Percentiles rank a stretch among this genome's conserved stretches.
phyloP scores from a whole-genome alignment of 2,329 filamentous ascomycete genomes.

The Fusarium vanettenii region DNA sequence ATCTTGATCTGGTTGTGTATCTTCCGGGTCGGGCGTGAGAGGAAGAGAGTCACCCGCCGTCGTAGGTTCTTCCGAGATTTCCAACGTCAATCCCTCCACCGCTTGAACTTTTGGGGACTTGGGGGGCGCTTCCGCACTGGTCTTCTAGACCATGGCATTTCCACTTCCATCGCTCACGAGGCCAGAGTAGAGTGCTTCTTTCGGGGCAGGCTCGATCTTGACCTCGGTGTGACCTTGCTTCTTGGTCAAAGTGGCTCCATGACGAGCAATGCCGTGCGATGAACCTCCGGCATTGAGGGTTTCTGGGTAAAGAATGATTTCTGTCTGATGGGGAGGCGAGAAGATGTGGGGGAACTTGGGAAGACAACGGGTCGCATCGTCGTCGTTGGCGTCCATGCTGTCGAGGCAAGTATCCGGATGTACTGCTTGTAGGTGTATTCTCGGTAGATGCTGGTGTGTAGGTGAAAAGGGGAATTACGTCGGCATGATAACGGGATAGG shows the following conservation, averaged over 20 bases:
- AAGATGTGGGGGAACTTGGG: constrained; percentile 34
- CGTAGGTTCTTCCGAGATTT: not conserved
- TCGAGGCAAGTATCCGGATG: not conserved
- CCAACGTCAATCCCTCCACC: not conserved
- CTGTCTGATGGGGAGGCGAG: constrained; percentile 7
- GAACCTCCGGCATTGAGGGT: not conserved
- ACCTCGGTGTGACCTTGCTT: not conserved
- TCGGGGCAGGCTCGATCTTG: not conserved
- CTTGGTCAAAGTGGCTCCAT: not conserved
- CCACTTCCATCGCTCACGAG: constrained; percentile 19
- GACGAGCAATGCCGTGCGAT: not conserved
- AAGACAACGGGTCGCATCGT: constrained; percentile 26
- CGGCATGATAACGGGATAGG: constrained; percentile 5
- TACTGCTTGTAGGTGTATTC: not conserved
- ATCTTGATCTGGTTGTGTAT: not conserved
- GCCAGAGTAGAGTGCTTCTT: constrained; percentile 11
- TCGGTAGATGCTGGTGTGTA: not conserved
- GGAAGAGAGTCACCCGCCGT: not conserved
- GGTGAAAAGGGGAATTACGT: constrained; percentile 6
- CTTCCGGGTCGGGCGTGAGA: not conserved
- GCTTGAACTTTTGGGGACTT: constrained; percentile 12
- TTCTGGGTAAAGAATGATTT: constrained; percentile 24
- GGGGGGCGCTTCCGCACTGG: not conserved
- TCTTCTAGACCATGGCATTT: constrained; percentile 28
- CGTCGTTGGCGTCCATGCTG: constrained; percentile 33